A percentile compares a stretch with the other conserved stretches of the same genome.
phyloP scores from a whole-genome alignment of 306 rosid genomes.

The Dalbergia oliveri region DNA sequence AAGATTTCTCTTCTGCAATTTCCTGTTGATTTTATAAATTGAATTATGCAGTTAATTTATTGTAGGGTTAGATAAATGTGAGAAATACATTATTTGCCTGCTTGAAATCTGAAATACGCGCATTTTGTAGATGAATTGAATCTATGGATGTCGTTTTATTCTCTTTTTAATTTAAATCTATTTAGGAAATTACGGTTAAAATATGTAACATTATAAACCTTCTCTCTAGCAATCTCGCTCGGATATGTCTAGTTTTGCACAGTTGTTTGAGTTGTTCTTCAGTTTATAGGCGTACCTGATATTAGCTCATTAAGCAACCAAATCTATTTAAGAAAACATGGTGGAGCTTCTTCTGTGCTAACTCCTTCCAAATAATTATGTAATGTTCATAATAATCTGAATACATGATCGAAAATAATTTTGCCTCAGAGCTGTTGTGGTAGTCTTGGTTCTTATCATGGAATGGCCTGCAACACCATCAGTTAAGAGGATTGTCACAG shows the following conservation, averaged over 20 bases:
- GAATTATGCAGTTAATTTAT: background rate
- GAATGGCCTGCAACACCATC: no score
- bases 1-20: conserved; percentile 4
- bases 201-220: background rate
- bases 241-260: background rate
- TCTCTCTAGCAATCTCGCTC: background rate
- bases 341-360: no score
- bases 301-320: background rate
- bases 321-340: background rate
- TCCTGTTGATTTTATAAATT: background rate
- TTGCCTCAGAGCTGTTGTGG: no score
- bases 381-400: no score
- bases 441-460: no score
- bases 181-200: background rate
- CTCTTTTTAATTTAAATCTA: background rate
- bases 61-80: conserved; percentile 4
- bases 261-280: conserved; percentile 12
- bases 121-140: conserved; percentile 24
- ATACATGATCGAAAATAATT: no score
- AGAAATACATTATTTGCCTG: background rate
- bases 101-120: conserved; percentile 21
- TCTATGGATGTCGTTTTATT: conserved; percentile 14
- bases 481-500: background rate
- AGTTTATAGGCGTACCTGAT: background rate
- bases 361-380: no score